Percentiles rank a stretch among this genome's conserved stretches.
These are phyloP conservation scores for Ormosia semicastrata DNA, from an alignment of 306 rosid species.

Conservation along the genomic window DNA sequence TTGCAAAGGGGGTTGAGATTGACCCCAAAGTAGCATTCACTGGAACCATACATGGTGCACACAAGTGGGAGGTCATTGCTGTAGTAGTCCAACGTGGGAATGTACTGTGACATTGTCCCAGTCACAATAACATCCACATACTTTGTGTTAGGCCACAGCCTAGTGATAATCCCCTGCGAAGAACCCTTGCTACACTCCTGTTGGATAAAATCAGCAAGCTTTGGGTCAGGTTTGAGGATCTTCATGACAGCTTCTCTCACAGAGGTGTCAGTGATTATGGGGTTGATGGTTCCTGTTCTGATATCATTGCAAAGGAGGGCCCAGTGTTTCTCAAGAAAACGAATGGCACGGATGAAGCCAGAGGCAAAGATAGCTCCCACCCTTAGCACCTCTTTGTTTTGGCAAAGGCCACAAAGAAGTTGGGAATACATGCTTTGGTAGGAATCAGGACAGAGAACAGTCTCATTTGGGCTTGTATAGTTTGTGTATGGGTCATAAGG, in stretches of 20 bases:
- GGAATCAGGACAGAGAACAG: slow-evolving; percentile 77
- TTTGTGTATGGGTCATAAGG: slow-evolving; percentile 80
- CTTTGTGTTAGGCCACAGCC: slow-evolving; percentile 87
- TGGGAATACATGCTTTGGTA: slow-evolving; percentile 96
- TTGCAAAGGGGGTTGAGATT: slow-evolving; percentile 79
- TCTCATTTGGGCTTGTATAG: slow-evolving; percentile 81
- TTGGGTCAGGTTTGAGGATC: slow-evolving; percentile 53
- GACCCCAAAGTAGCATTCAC: slow-evolving; percentile 88
- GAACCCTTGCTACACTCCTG: slow-evolving; percentile 50
- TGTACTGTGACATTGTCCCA: slow-evolving; percentile 94
- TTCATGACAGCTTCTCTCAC: slow-evolving; percentile 59
- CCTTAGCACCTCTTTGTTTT: slow-evolving; percentile 58
- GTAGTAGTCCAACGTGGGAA: slow-evolving; percentile 77
- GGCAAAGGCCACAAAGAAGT: slow-evolving; percentile 76
- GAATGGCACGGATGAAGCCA: slow-evolving; percentile 73
- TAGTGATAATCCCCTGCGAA: slow-evolving; percentile 79
- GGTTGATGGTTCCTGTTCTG: slow-evolving; percentile 54
- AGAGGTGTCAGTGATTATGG: slow-evolving; percentile 38
- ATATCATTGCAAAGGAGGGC: slow-evolving; percentile 59
- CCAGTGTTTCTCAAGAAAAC: slow-evolving; percentile 77
- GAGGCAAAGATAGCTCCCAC: slow-evolving; percentile 90
- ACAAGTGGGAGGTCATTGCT: slow-evolving; percentile 82
- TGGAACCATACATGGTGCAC: slow-evolving; percentile 86
- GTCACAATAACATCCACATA: slow-evolving; percentile 95
- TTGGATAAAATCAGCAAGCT: slow-evolving; percentile 59